Evolutionary conservation across 169 alveolate genomes (phyloP), one percentile per base, ranked within the genome.

Genomic region (Perkinsus chesapeaki): DNA sequence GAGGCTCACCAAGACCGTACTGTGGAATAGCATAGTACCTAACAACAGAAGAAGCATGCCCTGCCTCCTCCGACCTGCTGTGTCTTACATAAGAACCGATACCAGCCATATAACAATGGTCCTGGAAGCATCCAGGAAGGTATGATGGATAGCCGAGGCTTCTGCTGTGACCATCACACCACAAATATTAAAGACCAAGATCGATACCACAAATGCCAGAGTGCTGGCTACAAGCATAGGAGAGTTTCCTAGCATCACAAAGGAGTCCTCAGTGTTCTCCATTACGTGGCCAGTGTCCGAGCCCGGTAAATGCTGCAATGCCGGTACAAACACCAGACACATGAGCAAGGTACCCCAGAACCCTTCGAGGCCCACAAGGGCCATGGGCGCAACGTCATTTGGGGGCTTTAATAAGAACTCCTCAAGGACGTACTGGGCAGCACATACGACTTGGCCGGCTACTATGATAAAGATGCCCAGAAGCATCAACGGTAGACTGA

Each of bases 371-470:
- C 92, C 92, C 19, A 91, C 92, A 0, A 91, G 20, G 0, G 92
- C 92, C 92, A 91, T 91, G 5, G 92, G 92, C 12, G 92, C 48
- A 23, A 91, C 92, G 72, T 91, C 48, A 39, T 39, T 39, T 7
- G 92, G 92, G 39, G 92, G 92, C 92, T 39, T 39, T 37, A 91
- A 72, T 9, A 91, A 72, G 72, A 39, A 91, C 92, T 91, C 92
- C 47, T 91, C 92, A n/a, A 91, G 5, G 20, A 91, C 92, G 47
- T 91, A 91, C 92, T 91, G 92, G 48, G 92, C 92, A 27, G 92
- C 39, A 39, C 92, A 91, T 12, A 91, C 72, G 12, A 91, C 92
- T 91, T 91, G 92, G 39, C 92, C 92, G 10, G 48, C 39, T 39
- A 91, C 38, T 39, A 91, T 91, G 73, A 91, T 39, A 39, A 38